Evolutionary conservation across 352 stramenopile genomes (phyloP).

Genomic region (Peronosclerospora sorghi): DNA sequence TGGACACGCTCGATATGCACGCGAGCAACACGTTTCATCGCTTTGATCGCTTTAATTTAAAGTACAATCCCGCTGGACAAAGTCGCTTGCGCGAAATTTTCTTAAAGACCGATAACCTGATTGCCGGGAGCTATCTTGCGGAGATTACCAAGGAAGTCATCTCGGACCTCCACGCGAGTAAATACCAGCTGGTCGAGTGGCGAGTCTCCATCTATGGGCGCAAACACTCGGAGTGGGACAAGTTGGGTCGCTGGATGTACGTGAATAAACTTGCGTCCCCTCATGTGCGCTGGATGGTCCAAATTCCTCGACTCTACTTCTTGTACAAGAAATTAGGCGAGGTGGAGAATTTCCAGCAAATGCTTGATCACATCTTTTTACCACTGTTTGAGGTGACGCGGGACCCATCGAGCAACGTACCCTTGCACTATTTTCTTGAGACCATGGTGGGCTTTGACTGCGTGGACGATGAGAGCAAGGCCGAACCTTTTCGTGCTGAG

Average conservation of each 20-base stretch:
- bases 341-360: slow-evolving; percentile 93
- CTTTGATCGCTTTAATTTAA: slow-evolving; percentile 99
- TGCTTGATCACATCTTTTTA: slow-evolving; percentile 97
- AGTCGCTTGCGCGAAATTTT: slow-evolving; percentile 96
- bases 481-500: slow-evolving; percentile 77
- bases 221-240: slow-evolving; percentile 92
- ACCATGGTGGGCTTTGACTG: slow-evolving; percentile 97
- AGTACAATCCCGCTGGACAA: slow-evolving; percentile 96
- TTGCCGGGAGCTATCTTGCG: slow-evolving; percentile 91
- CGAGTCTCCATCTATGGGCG: slow-evolving; percentile 91
- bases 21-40: slow-evolving; percentile 98
- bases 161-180: slow-evolving; percentile 77
- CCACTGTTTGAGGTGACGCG: slow-evolving; percentile 97
- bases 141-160: slow-evolving; percentile 94
- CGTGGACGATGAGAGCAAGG: slow-evolving; percentile 97
- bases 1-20: slow-evolving; percentile 98
- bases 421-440: slow-evolving; percentile 88
- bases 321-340: slow-evolving; percentile 91
- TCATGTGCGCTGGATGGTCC: slow-evolving; percentile 97
- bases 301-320: slow-evolving; percentile 95
- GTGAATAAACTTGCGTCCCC: slow-evolving; percentile 84
- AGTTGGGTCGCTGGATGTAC: slow-evolving; percentile 95
- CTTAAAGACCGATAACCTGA: slow-evolving; percentile 97
- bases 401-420: slow-evolving; percentile 87
- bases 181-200: slow-evolving; percentile 93